Base-by-base conservation (phyloP, 495 filamentous ascomycete genomes). In the Filosporella fistucella region DNA sequence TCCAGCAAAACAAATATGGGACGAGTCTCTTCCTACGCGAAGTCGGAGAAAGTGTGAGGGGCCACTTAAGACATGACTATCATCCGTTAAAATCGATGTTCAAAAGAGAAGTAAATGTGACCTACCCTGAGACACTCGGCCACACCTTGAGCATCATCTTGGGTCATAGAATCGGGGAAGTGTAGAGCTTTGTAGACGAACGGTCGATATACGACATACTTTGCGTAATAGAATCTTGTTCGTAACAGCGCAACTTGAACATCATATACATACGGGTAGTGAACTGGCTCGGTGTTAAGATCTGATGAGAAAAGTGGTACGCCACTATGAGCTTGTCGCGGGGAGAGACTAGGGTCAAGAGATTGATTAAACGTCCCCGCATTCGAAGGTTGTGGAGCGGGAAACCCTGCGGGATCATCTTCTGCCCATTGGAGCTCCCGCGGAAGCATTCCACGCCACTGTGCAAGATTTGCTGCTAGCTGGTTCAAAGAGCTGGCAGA, bases 181-280 rank as follows among this genome's bases (percentile, higher is more conserved):
- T 81, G 76, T 23, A 82, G 58, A 1, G 75, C 78, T 53, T 82
- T 82, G 68, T 78, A 82, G 29, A 81, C 52, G 49, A 77, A 82
- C 10, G 78, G 77, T 12, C 75, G 69, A 51, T 80, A 68, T 45
- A 80, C 69, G 41, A 81, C 65, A 60, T 75, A 80, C 36, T 75
- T 74, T 11, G 74, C 68, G 59, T 79, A 77, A 60, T 80, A 81
- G 63, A 77, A 82, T 26, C 73, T 65, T 4, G 77, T 74, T 35
- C 78, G 69, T 8, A 82, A 65, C 20, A 75, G 61, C 4, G 78
- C 77, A 13, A 75, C 68, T 32, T 78, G 69, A 34, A 80, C 63
- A 48, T 82, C 77, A 42, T 76, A 60, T 20, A 65, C 67, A 55
- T 69, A 76, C 13, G 67, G 61, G 45, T 78, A 74, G 16, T 61